Percentiles rank a stretch among this genome's conserved stretches.
Evolutionary conservation across 108 stramenopile species (phyloP).

Genomic region (Conticribra guillardii): DNA sequence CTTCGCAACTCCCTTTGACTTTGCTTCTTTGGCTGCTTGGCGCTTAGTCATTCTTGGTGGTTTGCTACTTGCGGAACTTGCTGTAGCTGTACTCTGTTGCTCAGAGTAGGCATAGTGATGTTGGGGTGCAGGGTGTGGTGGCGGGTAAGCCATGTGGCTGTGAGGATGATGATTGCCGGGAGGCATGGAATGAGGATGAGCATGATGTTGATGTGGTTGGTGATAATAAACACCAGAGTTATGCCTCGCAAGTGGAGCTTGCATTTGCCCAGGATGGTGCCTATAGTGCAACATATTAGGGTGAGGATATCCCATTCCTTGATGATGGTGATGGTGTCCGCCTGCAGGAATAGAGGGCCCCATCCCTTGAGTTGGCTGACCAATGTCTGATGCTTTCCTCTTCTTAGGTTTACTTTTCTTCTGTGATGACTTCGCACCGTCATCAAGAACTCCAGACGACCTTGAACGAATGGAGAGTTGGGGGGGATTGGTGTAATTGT

Average conservation of each 20-base stretch:
- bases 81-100: neutral
- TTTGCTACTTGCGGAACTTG: neutral
- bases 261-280: slow-evolving; percentile 11
- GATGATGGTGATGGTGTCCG: slow-evolving; percentile 16
- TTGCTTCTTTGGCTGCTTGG: slow-evolving; percentile 11
- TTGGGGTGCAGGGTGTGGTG: slow-evolving; percentile 9
- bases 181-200: neutral
- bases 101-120: slow-evolving; percentile 29
- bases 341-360: neutral
- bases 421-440: slow-evolving; percentile 14
- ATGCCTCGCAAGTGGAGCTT: neutral
- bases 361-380: neutral
- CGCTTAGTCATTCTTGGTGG: slow-evolving; percentile 1
- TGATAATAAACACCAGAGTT: slow-evolving; percentile 19
- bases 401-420: slow-evolving; percentile 41
- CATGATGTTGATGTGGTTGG: slow-evolving; percentile 17
- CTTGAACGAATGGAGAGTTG: slow-evolving; percentile 37
- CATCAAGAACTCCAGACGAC: slow-evolving; percentile 1
- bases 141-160: neutral
- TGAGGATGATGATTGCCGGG: slow-evolving; percentile 15
- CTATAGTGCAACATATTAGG: slow-evolving; percentile 37
- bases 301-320: slow-evolving; percentile 31
- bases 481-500: slow-evolving; percentile 18
- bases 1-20: neutral
- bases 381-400: slow-evolving; percentile 34